phyloP scores from a whole-genome alignment of 2,329 filamentous ascomycete species.

The Aureobasidium namibiae region DNA sequence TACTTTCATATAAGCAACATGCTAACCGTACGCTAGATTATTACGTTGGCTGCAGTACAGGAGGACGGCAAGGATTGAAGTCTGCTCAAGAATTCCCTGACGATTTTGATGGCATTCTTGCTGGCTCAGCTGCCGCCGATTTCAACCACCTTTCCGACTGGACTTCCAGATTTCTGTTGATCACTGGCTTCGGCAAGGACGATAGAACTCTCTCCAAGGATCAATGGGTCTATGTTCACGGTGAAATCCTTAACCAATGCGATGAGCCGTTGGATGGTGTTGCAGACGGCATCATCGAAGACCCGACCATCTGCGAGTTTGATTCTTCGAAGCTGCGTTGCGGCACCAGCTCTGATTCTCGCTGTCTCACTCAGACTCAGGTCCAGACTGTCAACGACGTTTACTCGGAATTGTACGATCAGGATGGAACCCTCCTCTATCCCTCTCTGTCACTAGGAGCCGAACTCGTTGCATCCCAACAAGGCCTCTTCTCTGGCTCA shows the following conservation, averaged over 20 bases:
- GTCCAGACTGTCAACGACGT: slow-evolving; percentile 36
- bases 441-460: slow-evolving; percentile 44
- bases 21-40: no score
- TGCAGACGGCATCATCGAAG: slow-evolving; percentile 41
- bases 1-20: no score
- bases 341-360: slow-evolving; percentile 25
- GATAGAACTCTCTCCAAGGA: slow-evolving; percentile 32
- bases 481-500: slow-evolving; percentile 32
- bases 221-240: slow-evolving; percentile 37
- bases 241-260: slow-evolving; percentile 41
- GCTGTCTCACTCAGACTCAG: slow-evolving; percentile 39
- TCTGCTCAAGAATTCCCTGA: slow-evolving; percentile 37
- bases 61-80: slow-evolving; percentile 41
- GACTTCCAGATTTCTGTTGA: slow-evolving; percentile 35
- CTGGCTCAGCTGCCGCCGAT: slow-evolving; percentile 36
- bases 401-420: slow-evolving; percentile 35
- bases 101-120: slow-evolving; percentile 40
- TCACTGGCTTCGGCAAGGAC: slow-evolving; percentile 33
- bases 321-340: slow-evolving; percentile 33
- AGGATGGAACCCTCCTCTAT: slow-evolving; percentile 39
- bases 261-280: slow-evolving; percentile 42
- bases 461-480: slow-evolving; percentile 24
- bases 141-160: slow-evolving; percentile 37
- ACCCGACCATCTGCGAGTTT: slow-evolving; percentile 36
- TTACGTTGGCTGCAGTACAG: slow-evolving; percentile 42